Percentiles rank a stretch among this genome's conserved stretches.
Evolutionary conservation across 805 yeast species (phyloP).

Genomic region (Lachancea mirantina): DNA sequence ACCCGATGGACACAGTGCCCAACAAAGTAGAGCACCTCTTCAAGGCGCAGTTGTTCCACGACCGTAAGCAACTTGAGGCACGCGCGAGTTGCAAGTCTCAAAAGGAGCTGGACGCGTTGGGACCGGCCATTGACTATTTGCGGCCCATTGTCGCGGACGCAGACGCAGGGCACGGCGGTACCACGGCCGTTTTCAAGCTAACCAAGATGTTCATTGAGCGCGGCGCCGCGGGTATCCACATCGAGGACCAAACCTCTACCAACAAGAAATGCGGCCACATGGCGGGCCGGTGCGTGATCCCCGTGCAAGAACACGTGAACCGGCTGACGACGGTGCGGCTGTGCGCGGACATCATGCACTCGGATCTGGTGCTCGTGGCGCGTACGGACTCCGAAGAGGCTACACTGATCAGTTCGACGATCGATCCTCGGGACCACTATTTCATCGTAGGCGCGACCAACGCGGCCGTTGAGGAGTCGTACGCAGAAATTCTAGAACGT

Average conservation of each 20-base stretch:
- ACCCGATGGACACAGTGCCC: slow-evolving; percentile 98
- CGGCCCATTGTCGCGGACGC: slow-evolving; percentile 97
- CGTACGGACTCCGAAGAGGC: slow-evolving; percentile 98
- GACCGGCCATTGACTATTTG: slow-evolving; percentile 74
- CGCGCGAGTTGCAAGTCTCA: slow-evolving; percentile 51
- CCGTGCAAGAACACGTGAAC: slow-evolving; percentile 95
- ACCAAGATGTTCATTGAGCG: slow-evolving; percentile 94
- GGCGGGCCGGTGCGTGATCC: slow-evolving; percentile 98
- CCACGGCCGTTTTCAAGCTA: slow-evolving; percentile 90
- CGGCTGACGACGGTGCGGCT: slow-evolving; percentile 91
- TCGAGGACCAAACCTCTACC: slow-evolving; percentile 98
- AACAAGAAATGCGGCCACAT: slow-evolving; percentile 98
- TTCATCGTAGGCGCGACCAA: slow-evolving; percentile 88
- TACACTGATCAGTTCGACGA: slow-evolving; percentile 85
- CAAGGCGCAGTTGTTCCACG: slow-evolving; percentile 95
- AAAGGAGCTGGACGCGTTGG: slow-evolving; percentile 57
- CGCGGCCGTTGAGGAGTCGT: slow-evolving; percentile 59
- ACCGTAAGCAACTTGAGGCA: slow-evolving; percentile 89
- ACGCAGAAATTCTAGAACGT: slow-evolving; percentile 68
- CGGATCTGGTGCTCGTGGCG: slow-evolving; percentile 81
- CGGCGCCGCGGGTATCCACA: slow-evolving; percentile 98
- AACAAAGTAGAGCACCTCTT: slow-evolving; percentile 95
- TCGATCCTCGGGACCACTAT: slow-evolving; percentile 91
- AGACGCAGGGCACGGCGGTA: slow-evolving; percentile 98
- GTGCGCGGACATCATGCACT: slow-evolving; percentile 87